These are phyloP conservation scores for Coniochaeta prunicola DNA, from an alignment of 2,329 filamentous ascomycete genomes.

Conservation along the genomic window DNA sequence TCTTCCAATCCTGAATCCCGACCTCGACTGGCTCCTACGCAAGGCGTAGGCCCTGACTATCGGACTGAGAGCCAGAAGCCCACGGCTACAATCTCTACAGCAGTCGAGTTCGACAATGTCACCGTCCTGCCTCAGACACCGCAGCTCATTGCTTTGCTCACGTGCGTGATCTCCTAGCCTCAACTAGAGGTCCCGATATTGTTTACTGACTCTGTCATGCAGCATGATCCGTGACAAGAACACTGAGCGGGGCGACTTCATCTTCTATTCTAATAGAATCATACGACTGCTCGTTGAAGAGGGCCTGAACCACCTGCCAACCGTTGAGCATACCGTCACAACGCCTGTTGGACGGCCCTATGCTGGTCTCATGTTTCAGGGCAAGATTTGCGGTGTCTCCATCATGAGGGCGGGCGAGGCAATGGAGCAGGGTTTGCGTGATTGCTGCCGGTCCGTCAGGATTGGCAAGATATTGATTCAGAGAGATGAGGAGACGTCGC, in stretches of 20 bases:
- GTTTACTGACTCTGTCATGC: conserved; percentile 8
- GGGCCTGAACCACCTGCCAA: conserved; percentile 91
- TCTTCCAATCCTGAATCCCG: conserved; percentile 17
- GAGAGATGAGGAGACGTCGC: conserved; percentile 86
- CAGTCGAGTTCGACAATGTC: conserved; percentile 77
- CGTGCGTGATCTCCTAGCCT: conserved; percentile 55
- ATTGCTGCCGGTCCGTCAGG: conserved; percentile 94
- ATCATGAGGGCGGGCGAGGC: conserved; percentile 98
- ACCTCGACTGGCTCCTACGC: conserved; percentile 28
- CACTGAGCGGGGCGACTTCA: conserved; percentile 91
- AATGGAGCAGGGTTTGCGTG: conserved; percentile 94
- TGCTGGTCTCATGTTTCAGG: conserved; percentile 87
- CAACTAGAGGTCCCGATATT: not conserved
- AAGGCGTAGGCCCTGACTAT: conserved; percentile 76
- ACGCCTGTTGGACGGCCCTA: conserved; percentile 88
- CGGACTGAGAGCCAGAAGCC: conserved; percentile 70
- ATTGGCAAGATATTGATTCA: conserved; percentile 99
- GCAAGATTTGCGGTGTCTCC: conserved; percentile 96
- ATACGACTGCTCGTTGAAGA: conserved; percentile 95
- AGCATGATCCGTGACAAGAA: conserved; percentile 94
- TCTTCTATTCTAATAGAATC: conserved; percentile 98
- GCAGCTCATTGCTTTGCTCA: conserved; percentile 92
- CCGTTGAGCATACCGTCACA: conserved; percentile 79
- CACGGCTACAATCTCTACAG: conserved; percentile 79
- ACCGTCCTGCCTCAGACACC: conserved; percentile 87